Evolutionary conservation across 2,329 filamentous ascomycete genomes (phyloP), one percentile per base, ranked within the genome.

Genomic region (Fusarium chuoi): DNA sequence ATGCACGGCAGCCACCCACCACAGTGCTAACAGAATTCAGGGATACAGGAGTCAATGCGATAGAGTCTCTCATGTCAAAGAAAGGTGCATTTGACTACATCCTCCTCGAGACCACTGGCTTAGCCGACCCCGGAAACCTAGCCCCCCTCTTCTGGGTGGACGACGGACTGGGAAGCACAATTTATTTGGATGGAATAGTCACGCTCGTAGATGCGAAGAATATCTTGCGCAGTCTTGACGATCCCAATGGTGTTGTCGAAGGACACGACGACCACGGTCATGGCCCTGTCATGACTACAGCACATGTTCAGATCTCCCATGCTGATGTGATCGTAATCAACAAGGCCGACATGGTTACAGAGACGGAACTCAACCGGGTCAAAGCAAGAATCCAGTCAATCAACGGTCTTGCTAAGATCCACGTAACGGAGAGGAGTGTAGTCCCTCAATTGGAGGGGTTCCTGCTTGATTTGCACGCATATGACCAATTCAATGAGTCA

Each of bases 71-170:
- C 6, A 98, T 99, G 94, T 94, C 95, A 73, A 94, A 95, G 78
- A 94, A 94, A 74, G 96, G 96, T 56, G 92, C 92, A 9, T 99
- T 99, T 80, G 96, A 99, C 84, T 99, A 98, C 84, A 98, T 99
- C 74, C 89, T 99, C 6, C 90, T 99, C 2, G 96, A 99, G 82
- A 99, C 96, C 0, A 98, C 96, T 0, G 96, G 96, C 0, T 88
- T 99, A 11, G 96, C 96, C 9, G 96, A 99, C 79, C 96, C 96
- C 0, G 96, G 96, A 3, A 98, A 98, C 78, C 91, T 99, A 58
- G 96, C 96, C 1, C 96, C 96, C 2, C 85, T 98, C 20, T 99
- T 99, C 84, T 99, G 96, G 96, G 92, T 99, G 33, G 96, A 99
- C 78, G 96, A 98, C 75, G 96, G 95, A 1, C 88, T 99, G 6